A percentile compares a stretch with the other conserved stretches of the same genome.
Conservation (phyloP, 257 asterid genomes). For the Nicotiana knightiana region DNA sequence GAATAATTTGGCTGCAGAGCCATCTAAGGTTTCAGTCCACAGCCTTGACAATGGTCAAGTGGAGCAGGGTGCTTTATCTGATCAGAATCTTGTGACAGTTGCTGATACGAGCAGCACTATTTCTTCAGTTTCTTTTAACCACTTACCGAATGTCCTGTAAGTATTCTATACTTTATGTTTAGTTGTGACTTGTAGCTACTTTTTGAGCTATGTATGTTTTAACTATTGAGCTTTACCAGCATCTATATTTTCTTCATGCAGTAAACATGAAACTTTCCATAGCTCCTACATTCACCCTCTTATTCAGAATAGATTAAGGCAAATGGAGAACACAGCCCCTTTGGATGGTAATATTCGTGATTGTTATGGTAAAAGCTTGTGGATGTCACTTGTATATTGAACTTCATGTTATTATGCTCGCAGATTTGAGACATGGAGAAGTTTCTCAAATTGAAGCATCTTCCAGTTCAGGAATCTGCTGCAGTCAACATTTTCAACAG, state of each 20-base stretch:
- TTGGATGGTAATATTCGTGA: constrained; percentile 26
- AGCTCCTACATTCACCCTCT: constrained; percentile 60
- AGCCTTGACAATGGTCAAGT: constrained; percentile 33
- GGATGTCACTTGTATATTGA: constrained; percentile 6
- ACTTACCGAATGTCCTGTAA: constrained; percentile 38
- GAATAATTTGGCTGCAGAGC: constrained; percentile 33
- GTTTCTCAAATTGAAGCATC: constrained; percentile 64
- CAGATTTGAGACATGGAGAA: constrained; percentile 61
- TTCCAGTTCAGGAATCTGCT: constrained; percentile 77
- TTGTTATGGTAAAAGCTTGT: constrained; percentile 40
- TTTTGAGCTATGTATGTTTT: constrained; percentile 11
- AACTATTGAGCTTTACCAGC: not conserved
- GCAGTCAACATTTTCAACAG: constrained; percentile 39
- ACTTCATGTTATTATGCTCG: constrained; percentile 22
- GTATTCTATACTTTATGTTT: constrained; percentile 19
- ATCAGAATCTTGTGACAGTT: constrained; percentile 17
- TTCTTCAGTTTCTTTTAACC: constrained; percentile 14
- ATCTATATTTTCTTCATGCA: constrained; percentile 27
- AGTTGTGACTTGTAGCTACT: not conserved
- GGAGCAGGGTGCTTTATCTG: constrained; percentile 32
- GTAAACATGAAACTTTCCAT: constrained; percentile 37
- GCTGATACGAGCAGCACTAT: constrained; percentile 8
- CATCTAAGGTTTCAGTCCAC: constrained; percentile 23
- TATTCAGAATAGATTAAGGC: constrained; percentile 45
- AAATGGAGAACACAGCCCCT: constrained; percentile 32